A percentile compares a stretch with the other conserved stretches of the same genome.
These are phyloP conservation scores for Gossypium ekmanianum DNA, from an alignment of 345 rosid species.

Conservation along the genomic window DNA sequence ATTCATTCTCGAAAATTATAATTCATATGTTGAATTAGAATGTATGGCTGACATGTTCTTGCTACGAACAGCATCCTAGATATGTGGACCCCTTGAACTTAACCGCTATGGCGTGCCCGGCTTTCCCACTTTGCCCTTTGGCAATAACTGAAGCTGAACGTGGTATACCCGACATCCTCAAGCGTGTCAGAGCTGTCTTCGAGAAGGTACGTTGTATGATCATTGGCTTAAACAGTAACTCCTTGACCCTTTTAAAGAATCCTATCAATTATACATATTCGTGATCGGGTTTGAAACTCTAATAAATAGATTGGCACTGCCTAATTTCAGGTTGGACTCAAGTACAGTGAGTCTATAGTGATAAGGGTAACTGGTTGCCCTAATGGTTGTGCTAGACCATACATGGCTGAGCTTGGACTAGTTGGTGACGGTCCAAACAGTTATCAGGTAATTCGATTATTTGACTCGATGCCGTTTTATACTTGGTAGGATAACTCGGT, in stretches of 20 bases:
- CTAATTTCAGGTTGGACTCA: slow-evolving; percentile 77
- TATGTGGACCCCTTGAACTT: slow-evolving; percentile 81
- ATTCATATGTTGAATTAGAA: background rate
- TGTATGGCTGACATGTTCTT: background rate
- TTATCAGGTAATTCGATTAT: slow-evolving; percentile 62
- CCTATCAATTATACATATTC: background rate
- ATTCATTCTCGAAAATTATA: background rate
- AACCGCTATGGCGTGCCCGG: slow-evolving; percentile 99
- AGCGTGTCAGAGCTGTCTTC: slow-evolving; percentile 84
- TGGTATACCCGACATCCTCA: slow-evolving; percentile 84
- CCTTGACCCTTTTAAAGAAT: background rate
- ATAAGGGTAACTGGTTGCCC: slow-evolving; percentile 97
- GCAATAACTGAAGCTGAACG: slow-evolving; percentile 99
- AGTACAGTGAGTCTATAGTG: slow-evolving; percentile 80
- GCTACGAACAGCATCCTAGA: slow-evolving; percentile 65
- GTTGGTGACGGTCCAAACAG: slow-evolving; percentile 99
- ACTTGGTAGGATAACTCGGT: background rate
- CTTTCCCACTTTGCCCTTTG: slow-evolving; percentile 96
- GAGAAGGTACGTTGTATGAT: slow-evolving; percentile 70
- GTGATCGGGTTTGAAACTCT: background rate
- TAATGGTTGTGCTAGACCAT: slow-evolving; percentile 98
- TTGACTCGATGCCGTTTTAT: background rate
- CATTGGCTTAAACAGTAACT: background rate
- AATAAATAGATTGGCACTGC: slow-evolving; percentile 9
- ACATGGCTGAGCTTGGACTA: slow-evolving; percentile 97